These are phyloP conservation scores for Camelina sativa DNA, from an alignment of 345 rosid genomes.

Conservation along the genomic window DNA sequence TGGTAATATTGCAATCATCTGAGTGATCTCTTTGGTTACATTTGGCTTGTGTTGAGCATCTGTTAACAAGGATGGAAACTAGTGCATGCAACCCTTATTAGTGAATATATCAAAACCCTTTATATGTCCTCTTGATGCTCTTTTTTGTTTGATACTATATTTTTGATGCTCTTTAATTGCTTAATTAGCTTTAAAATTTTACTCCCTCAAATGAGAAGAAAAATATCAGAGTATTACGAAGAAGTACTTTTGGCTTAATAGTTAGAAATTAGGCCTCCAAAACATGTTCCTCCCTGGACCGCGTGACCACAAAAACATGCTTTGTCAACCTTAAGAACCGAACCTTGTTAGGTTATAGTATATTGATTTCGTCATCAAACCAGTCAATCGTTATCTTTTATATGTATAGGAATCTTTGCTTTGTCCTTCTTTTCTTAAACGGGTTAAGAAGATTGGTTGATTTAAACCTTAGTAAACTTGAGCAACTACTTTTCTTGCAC, in stretches of 20 bases:
- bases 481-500: constrained; percentile 30
- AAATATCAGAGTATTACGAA: constrained; percentile 26
- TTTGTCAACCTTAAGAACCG: constrained; percentile 22
- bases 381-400: constrained; percentile 22
- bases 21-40: constrained; percentile 19
- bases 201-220: constrained; percentile 30
- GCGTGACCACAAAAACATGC: constrained; percentile 15
- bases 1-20: constrained; percentile 37
- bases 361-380: constrained; percentile 29
- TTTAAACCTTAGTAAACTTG: constrained; percentile 36
- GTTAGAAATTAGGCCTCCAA: constrained; percentile 16
- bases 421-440: constrained; percentile 25
- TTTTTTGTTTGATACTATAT: neutral
- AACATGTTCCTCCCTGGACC: constrained; percentile 21
- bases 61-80: constrained; percentile 26
- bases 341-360: constrained; percentile 17
- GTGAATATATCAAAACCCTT: constrained; percentile 25
- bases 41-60: constrained; percentile 35
- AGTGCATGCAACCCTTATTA: constrained; percentile 20
- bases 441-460: constrained; percentile 35
- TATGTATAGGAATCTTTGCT: constrained; percentile 22
- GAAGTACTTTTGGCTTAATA: constrained; percentile 29
- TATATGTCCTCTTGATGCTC: constrained; percentile 36
- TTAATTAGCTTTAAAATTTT: constrained; percentile 26
- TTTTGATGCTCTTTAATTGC: constrained; percentile 34